phyloP scores from a whole-genome alignment of 495 filamentous ascomycete genomes.

The Daldinia caldariorum region DNA sequence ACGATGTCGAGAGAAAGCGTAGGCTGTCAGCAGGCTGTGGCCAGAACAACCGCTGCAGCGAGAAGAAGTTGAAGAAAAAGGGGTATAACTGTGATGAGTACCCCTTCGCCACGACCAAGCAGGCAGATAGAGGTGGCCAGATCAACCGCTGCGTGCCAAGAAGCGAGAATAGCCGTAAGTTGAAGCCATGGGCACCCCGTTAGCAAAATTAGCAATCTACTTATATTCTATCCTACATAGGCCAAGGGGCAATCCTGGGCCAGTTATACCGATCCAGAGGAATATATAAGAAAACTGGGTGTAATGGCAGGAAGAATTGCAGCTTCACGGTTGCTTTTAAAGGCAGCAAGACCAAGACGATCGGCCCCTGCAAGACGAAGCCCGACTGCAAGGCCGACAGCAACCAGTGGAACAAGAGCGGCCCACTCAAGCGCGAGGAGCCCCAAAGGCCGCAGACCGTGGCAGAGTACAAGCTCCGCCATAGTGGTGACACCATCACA shows the following conservation, averaged over 20 bases:
- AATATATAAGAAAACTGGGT: not conserved
- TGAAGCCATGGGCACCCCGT: not conserved
- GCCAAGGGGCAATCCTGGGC: not conserved
- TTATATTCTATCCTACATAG: not conserved
- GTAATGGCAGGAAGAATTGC: not conserved
- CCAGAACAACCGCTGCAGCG: not conserved
- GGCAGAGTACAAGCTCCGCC: conserved; percentile 3
- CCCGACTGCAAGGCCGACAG: conserved; percentile 1
- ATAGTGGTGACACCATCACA: not conserved
- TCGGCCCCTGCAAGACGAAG: not conserved
- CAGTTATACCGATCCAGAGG: not conserved
- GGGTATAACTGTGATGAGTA: conserved; percentile 10
- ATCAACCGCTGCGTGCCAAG: not conserved
- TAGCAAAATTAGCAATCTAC: not conserved
- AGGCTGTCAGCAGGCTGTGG: not conserved
- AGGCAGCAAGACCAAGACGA: not conserved
- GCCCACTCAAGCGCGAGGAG: not conserved
- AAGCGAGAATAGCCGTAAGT: conserved; percentile 1
- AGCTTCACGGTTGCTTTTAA: conserved; percentile 9
- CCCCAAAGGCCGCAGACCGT: not conserved
- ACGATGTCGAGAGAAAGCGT: not conserved
- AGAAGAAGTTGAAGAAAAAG: not conserved
- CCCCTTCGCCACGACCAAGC: conserved; percentile 4
- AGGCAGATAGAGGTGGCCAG: conserved; percentile 11
- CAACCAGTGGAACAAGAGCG: not conserved